Evolutionary conservation across 2,329 filamentous ascomycete species (phyloP), one percentile per base, ranked within the genome.

Genomic region (Anisogramma anomala): DNA sequence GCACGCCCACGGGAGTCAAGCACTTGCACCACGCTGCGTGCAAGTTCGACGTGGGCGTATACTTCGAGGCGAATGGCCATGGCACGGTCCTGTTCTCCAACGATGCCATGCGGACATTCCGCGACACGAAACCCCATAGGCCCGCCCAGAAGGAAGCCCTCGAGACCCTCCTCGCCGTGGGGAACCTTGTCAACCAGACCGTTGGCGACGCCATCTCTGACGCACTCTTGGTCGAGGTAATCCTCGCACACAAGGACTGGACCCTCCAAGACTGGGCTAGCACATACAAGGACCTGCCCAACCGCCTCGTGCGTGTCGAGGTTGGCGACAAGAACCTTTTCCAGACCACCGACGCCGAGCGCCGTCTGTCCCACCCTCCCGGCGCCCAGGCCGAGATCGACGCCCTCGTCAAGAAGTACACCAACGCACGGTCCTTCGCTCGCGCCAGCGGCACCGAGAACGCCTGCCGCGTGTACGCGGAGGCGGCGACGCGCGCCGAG

Each of bases 31-130:
- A 96, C 57, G 91, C 86, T n/a, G 91, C 91, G 28, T 79, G 84
- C 55, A 84, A 88, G 50, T 94, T 93, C 53, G 91, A 98, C 55
- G 80, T 96, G 41, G 91, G 91, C 43, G 86, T 96, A 39, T 98
- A 98, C 68, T 98, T 98, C 55, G 91, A 98, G 67, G 91, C 91
- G 50, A 98, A 98, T 58, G 91, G 91, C 22, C 91, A 98, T 62
- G 91, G 91, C 50, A 98, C 91, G 8, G 83, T 96, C 26, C 80
- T 96, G 41, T 98, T 98, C 71, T 94, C 85, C 1, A 76, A 82
- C 43, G 79, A 84, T 45, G 89, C 89, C 3, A 68, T 89, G 34
- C 80, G 82, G 52, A 72, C 76, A 36, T 93, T 98, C 65, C 73
- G 72, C 51, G 82, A 77, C 53, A 82, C 82, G 46, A 74, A 86